Evolutionary conservation across 2,329 filamentous ascomycete species (phyloP), one percentile per base, ranked within the genome.

Genomic region (Phyllosticta ampelicida): DNA sequence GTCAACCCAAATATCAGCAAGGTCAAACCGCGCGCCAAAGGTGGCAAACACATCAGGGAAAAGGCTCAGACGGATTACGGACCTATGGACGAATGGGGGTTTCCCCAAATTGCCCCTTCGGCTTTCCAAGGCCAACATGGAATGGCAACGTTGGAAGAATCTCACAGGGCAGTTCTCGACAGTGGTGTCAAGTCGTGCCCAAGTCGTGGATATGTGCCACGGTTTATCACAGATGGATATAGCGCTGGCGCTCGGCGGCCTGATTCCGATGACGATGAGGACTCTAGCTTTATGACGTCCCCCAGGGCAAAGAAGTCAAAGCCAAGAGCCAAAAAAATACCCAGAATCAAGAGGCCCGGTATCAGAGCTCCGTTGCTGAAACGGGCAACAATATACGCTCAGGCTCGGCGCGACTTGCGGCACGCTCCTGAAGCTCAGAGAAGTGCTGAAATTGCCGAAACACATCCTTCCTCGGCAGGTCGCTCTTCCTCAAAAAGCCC

Each of bases 51-150:
- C n/a, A 49, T 50, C 26, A 56, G 54, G 29, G 55, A 60, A 13
- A 54, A 29, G 4, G 44, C 51, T n/a, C 49, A 55, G 20, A 54
- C 51, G 5, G 56, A 55, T 16, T 62, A 64, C 9, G 64, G 69
- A 9, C 61, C 73, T 5, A 57, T 76, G 9, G 77, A 82, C 61
- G 65, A 73, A 30, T 74, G 78, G 67, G 80, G 79, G 2, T 77
- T 82, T 59, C 72, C 74, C 1, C 59, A 66, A 26, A 65, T 72
- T 28, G 62, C 65, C 1, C 58, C 63, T 3, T 68, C 67, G 3
- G 63, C 65, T 1, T 71, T 75, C 30, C 63, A 75, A 19, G 61
- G 74, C 28, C 71, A 68, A 21, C 66, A 73, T 48, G 77, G 76
- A 8, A 67, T 74, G 58, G 71, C 72, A 13, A 74, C 71, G 23